Base-by-base conservation (phyloP, 2,329 filamentous ascomycete genomes). In the Acephala macrosclerotiorum region DNA sequence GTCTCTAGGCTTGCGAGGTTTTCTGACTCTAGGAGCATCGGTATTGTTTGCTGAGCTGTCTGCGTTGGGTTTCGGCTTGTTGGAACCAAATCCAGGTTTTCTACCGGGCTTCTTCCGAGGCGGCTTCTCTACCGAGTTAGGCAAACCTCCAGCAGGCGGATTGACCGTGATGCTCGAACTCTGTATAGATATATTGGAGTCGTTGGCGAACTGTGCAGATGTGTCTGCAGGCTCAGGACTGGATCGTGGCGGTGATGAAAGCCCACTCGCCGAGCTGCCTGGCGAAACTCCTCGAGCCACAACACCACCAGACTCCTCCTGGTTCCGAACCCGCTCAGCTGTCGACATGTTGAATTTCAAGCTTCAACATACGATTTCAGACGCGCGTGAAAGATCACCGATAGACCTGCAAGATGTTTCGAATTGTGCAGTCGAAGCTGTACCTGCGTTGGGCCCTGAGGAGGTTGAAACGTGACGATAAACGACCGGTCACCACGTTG, bases 71-170 rank as follows among this genome's bases (percentile, higher is more conserved):
- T 57, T 66, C 65, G 77, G 22, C 83, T 81, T 66, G 18, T 79
- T 75, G 75, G 64, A 73, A 66, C 80, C 86, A 53, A 53, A 53
- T 74, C 84, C 91, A 73, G 88, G 87, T 74, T 90, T 90, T 58
- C 88, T 84, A 25, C 87, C 87, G 22, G 87, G 87, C 78, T 90
- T 90, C 78, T 89, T 89, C 4, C 87, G 79, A 20, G 70, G 51
- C 38, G 68, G 70, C 67, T 71, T 69, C 61, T 69, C 67, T 58
- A 63, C 68, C 55, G 70, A 56, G n/a, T 60, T 36, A 47, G 45
- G 45, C 49, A 55, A 58, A 40, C 35, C 69, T 60, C 57, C 65
- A 57, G 47, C 12, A 59, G 71, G 58, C 22, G 63, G 58, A 59
- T 66, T 71, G 62, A 72, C 68, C 8, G 64, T 70, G 65, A 73